Base-by-base conservation (phyloP, 2,329 filamentous ascomycete species). In the Colletotrichum scovillei region DNA sequence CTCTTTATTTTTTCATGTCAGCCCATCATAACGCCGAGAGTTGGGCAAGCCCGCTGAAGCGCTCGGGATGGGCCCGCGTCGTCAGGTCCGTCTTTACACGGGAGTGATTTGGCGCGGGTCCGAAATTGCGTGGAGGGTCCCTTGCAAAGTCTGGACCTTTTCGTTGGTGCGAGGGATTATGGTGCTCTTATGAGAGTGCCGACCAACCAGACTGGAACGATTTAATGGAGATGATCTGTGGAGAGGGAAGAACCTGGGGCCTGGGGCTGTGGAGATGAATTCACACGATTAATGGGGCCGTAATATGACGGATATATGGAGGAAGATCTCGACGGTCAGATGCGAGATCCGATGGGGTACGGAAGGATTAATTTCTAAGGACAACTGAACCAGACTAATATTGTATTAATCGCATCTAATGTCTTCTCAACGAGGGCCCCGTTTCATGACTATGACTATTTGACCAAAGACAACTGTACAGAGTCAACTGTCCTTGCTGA, bases 21-120 rank as follows among this genome's bases (percentile, higher is more conserved):
- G 79, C 78, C 79, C 79, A 78, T 81, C 79, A 76, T 75, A 81
- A 81, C 76, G 80, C 80, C 80, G 80, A 81, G 79, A 77, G 79
- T 81, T 77, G 80, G 79, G 77, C 79, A 81, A 60, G 63, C 75
- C 78, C 72, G 53, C 63, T 77, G 78, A 79, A 77, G 68, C 77
- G 72, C 75, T 69, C 69, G 74, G 77, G 72, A 72, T 63, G 58
- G 62, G 30, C 24, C 46, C 24, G 30, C 32, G 58, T 53, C 24
- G 30, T 19, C 5, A 67, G 63, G 11, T 26, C 22, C 5, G 26
- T 19, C 22, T 28, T 28, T 11, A 35, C 22, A 35, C 26, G 26
- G 26, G 55, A 19, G 19, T 49, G 38, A 52, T 7, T 19, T 26
- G 38, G 42, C 46, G 28, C 46, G 64, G 57, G 42, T 30, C 57